phyloP scores from a whole-genome alignment of 164 flowering plant species.

The Warburgia ugandensis region DNA sequence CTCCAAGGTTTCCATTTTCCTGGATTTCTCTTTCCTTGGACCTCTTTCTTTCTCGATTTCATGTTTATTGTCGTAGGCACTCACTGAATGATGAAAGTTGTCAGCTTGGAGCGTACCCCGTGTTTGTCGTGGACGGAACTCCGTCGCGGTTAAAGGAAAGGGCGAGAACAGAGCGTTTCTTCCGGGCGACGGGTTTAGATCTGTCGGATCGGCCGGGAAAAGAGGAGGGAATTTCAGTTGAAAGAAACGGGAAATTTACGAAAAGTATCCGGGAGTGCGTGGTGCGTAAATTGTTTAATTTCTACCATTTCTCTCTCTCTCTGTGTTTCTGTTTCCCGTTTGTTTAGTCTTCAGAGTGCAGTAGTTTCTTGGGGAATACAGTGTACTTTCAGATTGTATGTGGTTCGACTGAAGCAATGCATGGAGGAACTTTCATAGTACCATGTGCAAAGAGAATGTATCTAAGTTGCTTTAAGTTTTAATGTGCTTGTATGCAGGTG shows the following conservation, averaged over 20 bases:
- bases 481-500: too few species aligned
- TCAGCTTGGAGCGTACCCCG: slow-evolving; percentile 92
- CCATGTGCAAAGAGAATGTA: too few species aligned
- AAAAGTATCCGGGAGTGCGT: slow-evolving; percentile 74
- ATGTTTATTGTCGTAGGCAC: neutral
- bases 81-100: neutral
- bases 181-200: slow-evolving; percentile 48
- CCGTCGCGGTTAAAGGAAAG: slow-evolving; percentile 69
- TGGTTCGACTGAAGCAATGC: too few species aligned
- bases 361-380: too few species aligned
- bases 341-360: too few species aligned
- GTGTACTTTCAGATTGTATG: too few species aligned
- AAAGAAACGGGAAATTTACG: slow-evolving; percentile 52
- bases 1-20: slow-evolving; percentile 48
- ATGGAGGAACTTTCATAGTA: too few species aligned
- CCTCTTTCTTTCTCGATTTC: neutral
- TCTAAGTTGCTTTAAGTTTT: too few species aligned
- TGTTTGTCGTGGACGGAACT: slow-evolving; percentile 79
- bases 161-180: slow-evolving; percentile 59
- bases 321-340: too few species aligned
- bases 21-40: neutral
- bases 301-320: too few species aligned
- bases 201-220: slow-evolving; percentile 22
- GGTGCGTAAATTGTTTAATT: slow-evolving; percentile 35
- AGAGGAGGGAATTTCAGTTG: slow-evolving; percentile 48